These are phyloP conservation scores for Aspergillus bridgeri DNA, from an alignment of 495 filamentous ascomycete species.

Conservation along the genomic window DNA sequence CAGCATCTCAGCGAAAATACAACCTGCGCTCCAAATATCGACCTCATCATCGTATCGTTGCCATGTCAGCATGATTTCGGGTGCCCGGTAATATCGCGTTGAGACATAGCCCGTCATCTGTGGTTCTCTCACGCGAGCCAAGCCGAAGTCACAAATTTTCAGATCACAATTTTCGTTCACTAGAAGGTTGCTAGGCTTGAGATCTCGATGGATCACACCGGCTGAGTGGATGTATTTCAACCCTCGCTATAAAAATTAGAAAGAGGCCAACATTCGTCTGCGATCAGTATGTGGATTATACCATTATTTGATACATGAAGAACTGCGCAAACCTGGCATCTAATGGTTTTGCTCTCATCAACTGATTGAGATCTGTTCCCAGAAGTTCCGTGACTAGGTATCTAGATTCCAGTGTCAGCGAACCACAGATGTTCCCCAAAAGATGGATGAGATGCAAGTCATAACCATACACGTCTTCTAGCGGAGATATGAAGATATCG, in stretches of 20 bases:
- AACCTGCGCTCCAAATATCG: slow-evolving; percentile 98
- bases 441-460: not conserved
- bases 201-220: slow-evolving; percentile 93
- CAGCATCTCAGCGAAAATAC: slow-evolving; percentile 98
- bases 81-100: slow-evolving; percentile 95
- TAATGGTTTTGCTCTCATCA: slow-evolving; percentile 88
- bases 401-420: slow-evolving; percentile 41
- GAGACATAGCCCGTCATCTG: slow-evolving; percentile 99
- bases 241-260: slow-evolving; percentile 65
- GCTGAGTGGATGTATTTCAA: slow-evolving; percentile 99
- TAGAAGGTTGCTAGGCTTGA: slow-evolving; percentile 97
- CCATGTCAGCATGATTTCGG: slow-evolving; percentile 99
- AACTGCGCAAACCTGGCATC: slow-evolving; percentile 99
- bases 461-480: slow-evolving; percentile 86
- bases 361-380: slow-evolving; percentile 91
- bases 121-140: slow-evolving; percentile 94
- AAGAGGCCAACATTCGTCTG: not conserved
- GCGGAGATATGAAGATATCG: slow-evolving; percentile 98
- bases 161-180: slow-evolving; percentile 99
- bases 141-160: slow-evolving; percentile 98
- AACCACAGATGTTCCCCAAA: slow-evolving; percentile 1
- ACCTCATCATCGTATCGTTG: slow-evolving; percentile 99
- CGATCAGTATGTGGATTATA: slow-evolving; percentile 29
- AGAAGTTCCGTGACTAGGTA: slow-evolving; percentile 98
- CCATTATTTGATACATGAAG: slow-evolving; percentile 97